These are phyloP conservation scores for Erythrophleum fordii DNA, from an alignment of 306 rosid genomes.

Conservation along the genomic window DNA sequence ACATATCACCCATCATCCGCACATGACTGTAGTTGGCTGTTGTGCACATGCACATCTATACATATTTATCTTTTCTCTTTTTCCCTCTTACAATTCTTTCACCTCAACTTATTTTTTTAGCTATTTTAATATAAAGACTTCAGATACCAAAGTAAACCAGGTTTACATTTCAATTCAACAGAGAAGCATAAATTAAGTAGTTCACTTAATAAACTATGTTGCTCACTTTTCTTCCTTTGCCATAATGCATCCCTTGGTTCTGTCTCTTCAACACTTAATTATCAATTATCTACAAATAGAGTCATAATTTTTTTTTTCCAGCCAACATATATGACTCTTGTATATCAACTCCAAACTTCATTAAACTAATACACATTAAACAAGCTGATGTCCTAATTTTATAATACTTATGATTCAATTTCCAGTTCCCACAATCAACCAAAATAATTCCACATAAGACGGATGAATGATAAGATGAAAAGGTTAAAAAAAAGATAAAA, in stretches of 20 bases:
- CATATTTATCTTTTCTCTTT: not conserved
- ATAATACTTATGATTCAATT: not conserved
- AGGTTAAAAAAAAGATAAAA: not conserved
- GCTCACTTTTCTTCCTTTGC: not conserved
- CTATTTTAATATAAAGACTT: conserved; percentile 2
- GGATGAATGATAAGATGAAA: not conserved
- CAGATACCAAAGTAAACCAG: not conserved
- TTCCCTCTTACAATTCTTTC: not conserved
- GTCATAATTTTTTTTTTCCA: not conserved
- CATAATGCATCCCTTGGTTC: not conserved
- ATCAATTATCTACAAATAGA: not conserved
- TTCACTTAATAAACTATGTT: not conserved
- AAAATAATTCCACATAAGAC: not conserved
- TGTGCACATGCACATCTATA: not conserved
- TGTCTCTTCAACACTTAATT: not conserved
- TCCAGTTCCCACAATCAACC: not conserved
- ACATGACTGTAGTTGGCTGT: not conserved
- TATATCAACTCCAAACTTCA: not conserved
- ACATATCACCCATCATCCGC: not conserved
- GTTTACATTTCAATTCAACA: not conserved
- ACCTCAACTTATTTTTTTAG: not conserved
- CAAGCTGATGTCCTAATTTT: not conserved
- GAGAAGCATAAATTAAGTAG: not conserved
- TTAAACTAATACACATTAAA: conserved; percentile 15
- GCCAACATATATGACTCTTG: conserved; percentile 4